Conservation (phyloP, 805 yeast genomes). For the Kuraishia cidri region DNA sequence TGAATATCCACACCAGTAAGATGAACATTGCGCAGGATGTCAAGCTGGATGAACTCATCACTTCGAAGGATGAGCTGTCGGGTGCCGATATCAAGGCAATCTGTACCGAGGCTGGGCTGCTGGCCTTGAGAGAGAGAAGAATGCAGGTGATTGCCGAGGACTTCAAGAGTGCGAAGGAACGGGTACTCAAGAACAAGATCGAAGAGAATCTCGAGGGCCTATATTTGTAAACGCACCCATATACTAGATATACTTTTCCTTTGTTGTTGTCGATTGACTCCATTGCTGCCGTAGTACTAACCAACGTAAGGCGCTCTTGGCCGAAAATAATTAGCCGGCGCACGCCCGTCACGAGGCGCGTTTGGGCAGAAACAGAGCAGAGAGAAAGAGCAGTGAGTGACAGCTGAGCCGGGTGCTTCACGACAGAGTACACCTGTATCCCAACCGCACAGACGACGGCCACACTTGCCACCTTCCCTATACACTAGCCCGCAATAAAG, state of each 20-base stretch:
- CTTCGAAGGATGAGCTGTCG: conserved; percentile 86
- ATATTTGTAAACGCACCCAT: conserved; percentile 42
- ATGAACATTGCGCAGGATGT: conserved; percentile 88
- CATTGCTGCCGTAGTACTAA: too few relatives aligned
- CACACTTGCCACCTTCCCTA: neutral
- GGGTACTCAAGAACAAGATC: conserved; percentile 92
- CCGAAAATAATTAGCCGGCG: too few relatives aligned
- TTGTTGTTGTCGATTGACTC: too few relatives aligned
- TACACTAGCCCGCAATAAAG: neutral
- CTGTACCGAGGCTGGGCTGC: conserved; percentile 94
- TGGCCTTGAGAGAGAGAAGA: conserved; percentile 92
- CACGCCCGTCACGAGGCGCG: too few relatives aligned
- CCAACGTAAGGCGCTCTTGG: too few relatives aligned
- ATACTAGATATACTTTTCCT: neutral
- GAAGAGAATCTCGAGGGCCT: conserved; percentile 95
- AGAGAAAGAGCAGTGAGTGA: too few relatives aligned
- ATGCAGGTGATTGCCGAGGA: conserved; percentile 96
- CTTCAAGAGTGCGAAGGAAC: conserved; percentile 87
- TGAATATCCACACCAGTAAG: conserved; percentile 85
- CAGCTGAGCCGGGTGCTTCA: too few relatives aligned
- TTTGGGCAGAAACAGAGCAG: too few relatives aligned
- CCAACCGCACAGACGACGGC: neutral
- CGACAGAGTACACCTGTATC: too few relatives aligned
- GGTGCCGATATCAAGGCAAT: conserved; percentile 98
- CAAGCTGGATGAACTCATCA: conserved; percentile 80